A percentile compares a stretch with the other conserved stretches of the same genome.
These are phyloP conservation scores for Ophiocordyceps sinensis DNA, from an alignment of 2,329 filamentous ascomycete genomes.

Conservation along the genomic window DNA sequence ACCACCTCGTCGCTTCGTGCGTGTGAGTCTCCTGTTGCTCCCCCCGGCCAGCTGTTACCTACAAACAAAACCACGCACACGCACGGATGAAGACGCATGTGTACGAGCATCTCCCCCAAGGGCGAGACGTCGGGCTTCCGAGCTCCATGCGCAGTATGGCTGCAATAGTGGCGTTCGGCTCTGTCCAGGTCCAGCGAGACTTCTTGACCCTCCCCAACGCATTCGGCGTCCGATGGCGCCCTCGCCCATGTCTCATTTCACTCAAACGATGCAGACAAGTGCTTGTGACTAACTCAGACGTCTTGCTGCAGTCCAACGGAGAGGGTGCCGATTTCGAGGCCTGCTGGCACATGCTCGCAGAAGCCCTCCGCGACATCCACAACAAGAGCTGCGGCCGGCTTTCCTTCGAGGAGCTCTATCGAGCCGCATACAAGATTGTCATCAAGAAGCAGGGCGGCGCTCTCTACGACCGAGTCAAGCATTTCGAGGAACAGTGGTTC, in stretches of 20 bases:
- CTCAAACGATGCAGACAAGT: background rate
- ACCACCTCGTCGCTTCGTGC: constrained; percentile 26
- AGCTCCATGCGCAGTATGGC: too few species aligned
- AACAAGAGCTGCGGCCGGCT: constrained; percentile 78
- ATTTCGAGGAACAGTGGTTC: constrained; percentile 75
- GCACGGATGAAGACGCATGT: too few species aligned
- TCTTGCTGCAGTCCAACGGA: constrained; percentile 17
- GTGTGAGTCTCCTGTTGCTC: constrained; percentile 15
- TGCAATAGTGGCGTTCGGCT: too few species aligned
- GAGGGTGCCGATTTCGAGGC: constrained; percentile 69
- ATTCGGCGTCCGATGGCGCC: too few species aligned
- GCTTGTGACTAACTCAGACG: constrained; percentile 8
- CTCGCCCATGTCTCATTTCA: background rate
- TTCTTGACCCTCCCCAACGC: too few species aligned
- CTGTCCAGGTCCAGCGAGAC: too few species aligned
- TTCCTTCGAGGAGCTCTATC: constrained; percentile 92
- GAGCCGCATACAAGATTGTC: constrained; percentile 86
- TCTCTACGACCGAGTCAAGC: constrained; percentile 67
- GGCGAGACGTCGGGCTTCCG: too few species aligned
- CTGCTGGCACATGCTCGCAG: constrained; percentile 63
- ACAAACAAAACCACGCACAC: background rate
- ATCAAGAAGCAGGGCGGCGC: constrained; percentile 71
- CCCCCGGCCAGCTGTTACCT: too few species aligned
- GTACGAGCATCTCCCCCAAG: too few species aligned
- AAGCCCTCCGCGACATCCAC: constrained; percentile 77